These are phyloP conservation scores for Pilasporangium apinafurcum DNA, from an alignment of 352 stramenopile genomes.

Conservation along the genomic window DNA sequence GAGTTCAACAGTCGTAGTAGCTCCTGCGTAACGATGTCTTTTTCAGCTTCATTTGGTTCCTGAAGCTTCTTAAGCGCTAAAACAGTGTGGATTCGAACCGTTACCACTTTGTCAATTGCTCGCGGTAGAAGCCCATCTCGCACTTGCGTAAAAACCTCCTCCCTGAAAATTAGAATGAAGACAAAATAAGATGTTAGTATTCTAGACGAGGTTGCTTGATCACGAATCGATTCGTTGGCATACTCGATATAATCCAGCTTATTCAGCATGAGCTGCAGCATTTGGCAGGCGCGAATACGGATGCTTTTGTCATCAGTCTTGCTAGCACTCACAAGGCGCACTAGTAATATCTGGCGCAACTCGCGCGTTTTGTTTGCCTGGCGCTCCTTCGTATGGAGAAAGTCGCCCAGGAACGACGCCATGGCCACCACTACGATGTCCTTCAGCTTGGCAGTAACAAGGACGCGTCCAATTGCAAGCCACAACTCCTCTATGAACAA, in stretches of 20 bases:
- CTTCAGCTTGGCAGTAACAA: conserved; percentile 34
- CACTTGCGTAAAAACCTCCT: conserved; percentile 27
- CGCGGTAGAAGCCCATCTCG: conserved; percentile 34
- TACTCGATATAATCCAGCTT: conserved; percentile 49
- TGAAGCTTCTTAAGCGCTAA: conserved; percentile 60
- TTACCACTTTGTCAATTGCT: conserved; percentile 55
- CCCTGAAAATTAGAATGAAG: conserved; percentile 11
- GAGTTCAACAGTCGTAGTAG: conserved; percentile 57
- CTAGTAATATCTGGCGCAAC: conserved; percentile 39
- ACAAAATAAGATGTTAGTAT: not conserved
- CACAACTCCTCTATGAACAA: conserved; percentile 65
- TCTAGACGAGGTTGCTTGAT: not conserved
- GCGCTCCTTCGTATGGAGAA: conserved; percentile 15
- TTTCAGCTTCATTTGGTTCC: conserved; percentile 18
- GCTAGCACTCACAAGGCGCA: conserved; percentile 37
- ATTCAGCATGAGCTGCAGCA: conserved; percentile 57
- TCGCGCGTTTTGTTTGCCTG: conserved; percentile 20
- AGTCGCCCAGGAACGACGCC: conserved; percentile 40
- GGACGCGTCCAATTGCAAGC: conserved; percentile 38
- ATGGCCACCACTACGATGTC: conserved; percentile 44
- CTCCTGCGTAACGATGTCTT: conserved; percentile 36
- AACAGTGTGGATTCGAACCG: conserved; percentile 53
- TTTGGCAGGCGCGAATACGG: conserved; percentile 45
- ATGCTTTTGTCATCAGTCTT: conserved; percentile 56
- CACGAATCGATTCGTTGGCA: conserved; percentile 3